phyloP scores from a whole-genome alignment of 2,329 filamentous ascomycete species.

The Exophiala spinifera region DNA sequence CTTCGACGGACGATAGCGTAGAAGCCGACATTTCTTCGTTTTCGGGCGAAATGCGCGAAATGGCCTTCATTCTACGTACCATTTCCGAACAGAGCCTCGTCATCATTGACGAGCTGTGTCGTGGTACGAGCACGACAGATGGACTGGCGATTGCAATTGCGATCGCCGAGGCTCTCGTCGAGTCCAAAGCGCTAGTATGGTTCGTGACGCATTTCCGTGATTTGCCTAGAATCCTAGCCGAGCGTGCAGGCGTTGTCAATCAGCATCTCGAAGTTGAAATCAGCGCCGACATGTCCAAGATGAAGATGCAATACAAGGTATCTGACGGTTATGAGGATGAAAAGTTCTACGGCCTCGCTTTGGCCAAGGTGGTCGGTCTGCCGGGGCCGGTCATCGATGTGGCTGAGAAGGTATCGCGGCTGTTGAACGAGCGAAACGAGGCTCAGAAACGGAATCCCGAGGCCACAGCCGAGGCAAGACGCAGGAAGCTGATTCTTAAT shows the following conservation, averaged over 20 bases:
- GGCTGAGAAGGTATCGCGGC: slow-evolving; percentile 64
- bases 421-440: slow-evolving; percentile 58
- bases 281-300: slow-evolving; percentile 43
- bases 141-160: slow-evolving; percentile 86
- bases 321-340: slow-evolving; percentile 67
- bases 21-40: slow-evolving; percentile 93
- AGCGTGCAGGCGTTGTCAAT: slow-evolving; percentile 75
- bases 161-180: slow-evolving; percentile 81
- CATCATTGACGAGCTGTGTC: slow-evolving; percentile 87
- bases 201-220: slow-evolving; percentile 93
- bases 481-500: slow-evolving; percentile 69
- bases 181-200: slow-evolving; percentile 76
- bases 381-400: slow-evolving; percentile 64
- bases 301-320: slow-evolving; percentile 88
- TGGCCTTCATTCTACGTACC: slow-evolving; percentile 86
- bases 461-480: slow-evolving; percentile 57
- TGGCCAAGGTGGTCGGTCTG: slow-evolving; percentile 72
- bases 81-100: slow-evolving; percentile 72
- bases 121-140: slow-evolving; percentile 85
- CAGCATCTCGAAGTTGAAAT: slow-evolving; percentile 75
- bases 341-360: slow-evolving; percentile 76
- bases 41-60: slow-evolving; percentile 91
- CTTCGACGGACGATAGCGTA: slow-evolving; percentile 82
- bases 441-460: slow-evolving; percentile 58
- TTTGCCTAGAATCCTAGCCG: slow-evolving; percentile 69